Base-by-base conservation (phyloP, 441 rosid species). In the Populus trichocarpa region DNA sequence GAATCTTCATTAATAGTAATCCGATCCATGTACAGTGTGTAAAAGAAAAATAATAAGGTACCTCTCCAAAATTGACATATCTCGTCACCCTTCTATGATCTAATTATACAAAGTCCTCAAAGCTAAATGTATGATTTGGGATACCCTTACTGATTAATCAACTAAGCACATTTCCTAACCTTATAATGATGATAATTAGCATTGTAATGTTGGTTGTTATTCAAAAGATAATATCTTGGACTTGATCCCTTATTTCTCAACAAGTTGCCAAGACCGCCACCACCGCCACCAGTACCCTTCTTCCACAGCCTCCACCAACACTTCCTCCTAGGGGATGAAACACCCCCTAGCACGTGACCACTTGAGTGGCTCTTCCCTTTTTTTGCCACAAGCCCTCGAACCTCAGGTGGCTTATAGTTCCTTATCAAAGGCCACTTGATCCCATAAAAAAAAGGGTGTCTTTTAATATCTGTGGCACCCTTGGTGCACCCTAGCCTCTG, bases 351-450 rank as follows among this genome's bases (percentile, higher is more conserved):
- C 0, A 61, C 1, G 5, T 0, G 13, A 23, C 14, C 66, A 63
- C 66, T 63, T 23, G 66, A 25, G 66, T 23, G 66, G 28, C 66
- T 63, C 66, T 4, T 23, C 66, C 66, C 66, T 3, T 63, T 63
- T 63, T 10, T 63, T 0, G 28, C 66, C 66, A 10, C 28, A 5
- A 78, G 66, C 1, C 81, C 86, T 1, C 96, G 94, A 66, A 90
- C 76, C 85, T 77, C 90, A 16, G 99, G 98, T 63, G 97, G 99
- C 3, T 84, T 84, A 9, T 89, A 59, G 57, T 98, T 87, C 74
- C 99, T 82, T 2, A 96, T 86, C 7, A 96, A 91, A 16, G 99
- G 98, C 32, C 93, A 92, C 67, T 76, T 85, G 4, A 93, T 84
- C 20, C 95, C 99, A 42, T 73, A 78, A 69, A 95, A 95, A 81